Base-by-base conservation (phyloP, 306 rosid genomes). In the Prunus armeniaca region DNA sequence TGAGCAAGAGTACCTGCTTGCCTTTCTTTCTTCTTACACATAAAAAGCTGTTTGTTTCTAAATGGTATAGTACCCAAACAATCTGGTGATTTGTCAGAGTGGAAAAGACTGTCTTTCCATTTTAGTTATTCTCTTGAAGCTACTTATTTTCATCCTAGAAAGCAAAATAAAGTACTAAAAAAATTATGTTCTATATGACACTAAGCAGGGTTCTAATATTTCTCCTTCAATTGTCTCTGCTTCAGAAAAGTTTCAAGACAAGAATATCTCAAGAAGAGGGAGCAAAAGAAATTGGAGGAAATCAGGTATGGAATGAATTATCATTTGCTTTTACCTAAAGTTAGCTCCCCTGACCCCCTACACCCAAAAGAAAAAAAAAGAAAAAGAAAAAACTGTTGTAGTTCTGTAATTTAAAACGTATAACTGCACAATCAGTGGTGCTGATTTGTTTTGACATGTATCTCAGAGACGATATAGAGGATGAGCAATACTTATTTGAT, bases 251-350 rank as follows among this genome's bases (percentile, higher is more conserved):
- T 86, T 81, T 92, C 99, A 78, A 88, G 97, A 80, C 96, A 86
- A 77, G 99, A 92, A 74, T 95, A 95, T 79, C 80, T 92, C 60
- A 95, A 90, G 86, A 95, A 95, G 86, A 90, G 99, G 82, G 93
- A 92, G 88, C 89, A 86, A 76, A 90, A 95, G 89, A 95, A 95
- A 79, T 67, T 95, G 64, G 97, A 92, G 50, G 97, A 92, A 81
- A 84, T 95, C 75, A 89, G 97, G 97, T 94, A 79, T 46, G 81
- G 13, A 76, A 30, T 76, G 15, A 71, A 55, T 56, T 77, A 62
- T 15, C 19, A 22, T 64, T 76, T 85, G 28, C 66, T 64, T 72
- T 63, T 30, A 20, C 43, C 56, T 14, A 58, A 57, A 25, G 12
- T 20, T 58, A 41, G 41, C 65, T 38, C 28, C 15, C 12, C 5